Evolutionary conservation across 208 protist genomes (phyloP).

Genomic region (Tritrichomonas foetus): DNA sequence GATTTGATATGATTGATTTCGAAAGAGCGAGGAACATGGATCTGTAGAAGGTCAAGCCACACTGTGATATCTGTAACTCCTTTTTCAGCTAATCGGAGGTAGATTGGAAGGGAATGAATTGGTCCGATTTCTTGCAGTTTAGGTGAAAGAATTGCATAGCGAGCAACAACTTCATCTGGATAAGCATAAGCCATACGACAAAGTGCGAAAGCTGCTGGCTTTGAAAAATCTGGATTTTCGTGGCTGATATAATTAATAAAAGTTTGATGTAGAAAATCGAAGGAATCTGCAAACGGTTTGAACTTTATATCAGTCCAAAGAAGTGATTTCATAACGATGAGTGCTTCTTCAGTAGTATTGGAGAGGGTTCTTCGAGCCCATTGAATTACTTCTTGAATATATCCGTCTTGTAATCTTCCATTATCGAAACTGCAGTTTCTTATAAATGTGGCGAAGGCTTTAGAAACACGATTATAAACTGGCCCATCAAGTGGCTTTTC

Average conservation of each 20-base stretch:
- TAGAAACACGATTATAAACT: background rate
- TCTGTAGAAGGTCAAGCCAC: background rate
- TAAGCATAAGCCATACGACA: conserved; percentile 18
- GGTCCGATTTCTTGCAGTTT: background rate
- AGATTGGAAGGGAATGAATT: background rate
- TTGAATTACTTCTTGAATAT: background rate
- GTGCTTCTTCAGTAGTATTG: background rate
- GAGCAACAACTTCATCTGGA: background rate
- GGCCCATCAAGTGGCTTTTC: background rate
- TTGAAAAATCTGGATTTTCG: background rate
- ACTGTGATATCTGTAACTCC: background rate
- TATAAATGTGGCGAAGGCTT: background rate
- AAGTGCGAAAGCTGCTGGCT: background rate
- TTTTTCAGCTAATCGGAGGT: background rate
- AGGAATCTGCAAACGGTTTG: background rate
- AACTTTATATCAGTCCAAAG: background rate
- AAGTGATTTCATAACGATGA: background rate
- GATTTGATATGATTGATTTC: background rate
- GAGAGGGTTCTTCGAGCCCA: background rate
- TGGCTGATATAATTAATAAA: background rate
- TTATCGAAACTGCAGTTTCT: background rate
- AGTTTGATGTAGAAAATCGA: background rate
- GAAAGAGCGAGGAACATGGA: background rate
- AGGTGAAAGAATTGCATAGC: background rate
- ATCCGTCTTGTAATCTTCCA: background rate